These are phyloP conservation scores for Mortierella sp. DNA, from an alignment of 371 early-diverging fungal species.

Conservation along the genomic window DNA sequence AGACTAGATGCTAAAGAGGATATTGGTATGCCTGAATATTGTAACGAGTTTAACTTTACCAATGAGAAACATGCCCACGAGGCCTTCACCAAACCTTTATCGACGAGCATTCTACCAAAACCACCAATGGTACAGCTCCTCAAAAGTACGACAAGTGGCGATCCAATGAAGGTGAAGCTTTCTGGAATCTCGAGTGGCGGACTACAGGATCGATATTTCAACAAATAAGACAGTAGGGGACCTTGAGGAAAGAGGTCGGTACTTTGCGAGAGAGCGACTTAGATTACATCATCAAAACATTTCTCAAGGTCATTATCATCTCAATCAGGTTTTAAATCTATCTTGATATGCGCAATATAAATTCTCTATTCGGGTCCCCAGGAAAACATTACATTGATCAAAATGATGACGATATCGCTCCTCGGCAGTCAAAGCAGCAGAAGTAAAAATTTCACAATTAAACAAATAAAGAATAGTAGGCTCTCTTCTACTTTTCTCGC, in stretches of 20 bases:
- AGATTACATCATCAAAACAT: slow-evolving; percentile 1
- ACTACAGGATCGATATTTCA: slow-evolving; percentile 17
- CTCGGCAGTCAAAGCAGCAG: no score
- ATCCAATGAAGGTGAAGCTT: slow-evolving; percentile 15
- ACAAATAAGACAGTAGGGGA: slow-evolving; percentile 13
- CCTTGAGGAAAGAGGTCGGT: slow-evolving; percentile 21
- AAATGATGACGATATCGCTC: no score
- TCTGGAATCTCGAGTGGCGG: slow-evolving; percentile 10
- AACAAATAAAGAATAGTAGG: no score
- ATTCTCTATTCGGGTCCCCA: no score
- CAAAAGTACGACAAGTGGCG: slow-evolving; percentile 15
- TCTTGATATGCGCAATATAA: no score
- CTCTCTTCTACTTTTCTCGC: no score
- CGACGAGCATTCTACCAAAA: slow-evolving; percentile 2
- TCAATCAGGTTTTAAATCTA: no score
- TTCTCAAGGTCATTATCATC: no score
- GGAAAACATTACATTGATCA: no score
- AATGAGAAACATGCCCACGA: slow-evolving; percentile 15
- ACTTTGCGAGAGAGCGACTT: slow-evolving; percentile 11
- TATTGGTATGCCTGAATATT: slow-evolving; percentile 15
- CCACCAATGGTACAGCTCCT: no score
- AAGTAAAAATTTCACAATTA: no score
- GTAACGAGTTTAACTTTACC: slow-evolving; percentile 12
- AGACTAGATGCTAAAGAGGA: background rate
- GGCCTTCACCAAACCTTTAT: slow-evolving; percentile 14